Conservation (phyloP, 164 flowering plant species). For the Hamamelis virginiana region DNA sequence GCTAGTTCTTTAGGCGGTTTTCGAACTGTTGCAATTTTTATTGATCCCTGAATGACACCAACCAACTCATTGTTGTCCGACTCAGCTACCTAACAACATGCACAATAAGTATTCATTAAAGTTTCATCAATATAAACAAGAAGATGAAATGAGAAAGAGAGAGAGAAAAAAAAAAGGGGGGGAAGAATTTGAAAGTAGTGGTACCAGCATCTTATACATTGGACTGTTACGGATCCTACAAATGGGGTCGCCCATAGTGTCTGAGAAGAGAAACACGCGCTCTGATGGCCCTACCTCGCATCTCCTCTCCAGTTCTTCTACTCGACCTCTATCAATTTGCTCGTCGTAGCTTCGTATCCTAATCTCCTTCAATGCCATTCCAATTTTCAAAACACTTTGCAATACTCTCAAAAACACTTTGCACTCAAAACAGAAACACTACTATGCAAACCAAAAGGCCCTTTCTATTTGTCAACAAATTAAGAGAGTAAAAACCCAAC, state of each 20-base stretch:
- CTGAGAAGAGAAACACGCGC: constrained; percentile 46
- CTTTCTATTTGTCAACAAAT: too few relatives aligned
- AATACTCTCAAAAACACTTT: too few relatives aligned
- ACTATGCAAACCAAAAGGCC: too few relatives aligned
- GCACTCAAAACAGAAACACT: too few relatives aligned
- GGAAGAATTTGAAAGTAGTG: not conserved
- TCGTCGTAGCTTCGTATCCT: constrained; percentile 47
- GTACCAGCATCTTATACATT: constrained; percentile 61
- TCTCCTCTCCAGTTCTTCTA: constrained; percentile 57
- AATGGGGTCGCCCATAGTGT: constrained; percentile 76
- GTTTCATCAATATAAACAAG: too few relatives aligned
- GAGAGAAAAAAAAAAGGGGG: not conserved
- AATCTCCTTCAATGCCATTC: constrained; percentile 30
- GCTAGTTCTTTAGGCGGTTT: constrained; percentile 19
- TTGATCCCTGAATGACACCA: constrained; percentile 66
- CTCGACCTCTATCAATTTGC: constrained; percentile 34
- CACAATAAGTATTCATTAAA: too few relatives aligned
- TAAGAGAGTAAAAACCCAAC: too few relatives aligned
- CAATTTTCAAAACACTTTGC: too few relatives aligned
- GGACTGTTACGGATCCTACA: constrained; percentile 63
- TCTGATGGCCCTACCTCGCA: constrained; percentile 61
- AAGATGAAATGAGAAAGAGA: not conserved
- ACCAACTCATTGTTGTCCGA: constrained; percentile 41
- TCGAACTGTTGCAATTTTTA: constrained; percentile 41
- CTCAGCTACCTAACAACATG: constrained; percentile 60